These are phyloP conservation scores for Letharia lupina DNA, from an alignment of 495 filamentous ascomycete species.

Conservation along the genomic window DNA sequence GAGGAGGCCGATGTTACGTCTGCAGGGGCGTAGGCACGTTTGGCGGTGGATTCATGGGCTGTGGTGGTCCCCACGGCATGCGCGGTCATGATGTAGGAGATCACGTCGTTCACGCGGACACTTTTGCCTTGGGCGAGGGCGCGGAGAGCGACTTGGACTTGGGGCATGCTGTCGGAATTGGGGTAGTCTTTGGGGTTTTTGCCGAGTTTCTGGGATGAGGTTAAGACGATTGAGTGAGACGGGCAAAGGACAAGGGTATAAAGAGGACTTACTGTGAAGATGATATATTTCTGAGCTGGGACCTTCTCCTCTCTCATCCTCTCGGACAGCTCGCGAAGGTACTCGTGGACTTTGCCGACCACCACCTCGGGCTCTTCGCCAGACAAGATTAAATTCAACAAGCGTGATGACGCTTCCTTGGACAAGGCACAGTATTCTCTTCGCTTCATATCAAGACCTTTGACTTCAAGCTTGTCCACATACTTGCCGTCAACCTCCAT, in stretches of 20 bases:
- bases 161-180: conserved; percentile 90
- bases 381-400: conserved; percentile 86
- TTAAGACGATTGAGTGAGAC: background rate
- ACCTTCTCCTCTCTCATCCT: conserved; percentile 75
- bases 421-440: conserved; percentile 92
- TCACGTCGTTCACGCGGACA: conserved; percentile 87
- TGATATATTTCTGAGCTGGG: conserved; percentile 80
- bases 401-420: conserved; percentile 76
- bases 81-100: conserved; percentile 87
- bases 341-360: conserved; percentile 83
- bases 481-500: conserved; percentile 82
- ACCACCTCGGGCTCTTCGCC: conserved; percentile 87
- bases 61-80: conserved; percentile 55
- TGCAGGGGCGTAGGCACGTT: conserved; percentile 77
- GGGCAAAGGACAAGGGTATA: background rate
- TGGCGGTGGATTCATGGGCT: conserved; percentile 56
- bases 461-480: conserved; percentile 91
- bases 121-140: conserved; percentile 80
- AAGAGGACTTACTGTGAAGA: conserved; percentile 59
- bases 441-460: conserved; percentile 94
- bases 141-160: conserved; percentile 86
- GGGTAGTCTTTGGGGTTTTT: conserved; percentile 90
- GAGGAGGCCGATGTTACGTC: conserved; percentile 73
- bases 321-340: conserved; percentile 68
- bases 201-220: conserved; percentile 60